Evolutionary conservation across 2,329 filamentous ascomycete genomes (phyloP).

Genomic region (Fusarium lateritium): DNA sequence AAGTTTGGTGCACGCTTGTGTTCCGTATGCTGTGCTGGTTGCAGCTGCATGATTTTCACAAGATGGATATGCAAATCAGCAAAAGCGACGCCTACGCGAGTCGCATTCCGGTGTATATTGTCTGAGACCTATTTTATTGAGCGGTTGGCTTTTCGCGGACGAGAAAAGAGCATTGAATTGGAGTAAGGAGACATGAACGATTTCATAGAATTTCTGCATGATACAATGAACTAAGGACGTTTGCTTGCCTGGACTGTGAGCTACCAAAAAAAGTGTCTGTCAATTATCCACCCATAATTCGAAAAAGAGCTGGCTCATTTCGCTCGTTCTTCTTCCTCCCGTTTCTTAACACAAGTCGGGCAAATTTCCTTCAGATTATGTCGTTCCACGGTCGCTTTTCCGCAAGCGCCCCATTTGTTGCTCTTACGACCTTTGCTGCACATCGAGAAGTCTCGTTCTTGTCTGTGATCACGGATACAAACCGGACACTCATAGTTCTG

Average conservation of each 20-base stretch:
- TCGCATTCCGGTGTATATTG: constrained; percentile 55
- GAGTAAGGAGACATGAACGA: too few species aligned
- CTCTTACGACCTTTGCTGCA: neutral
- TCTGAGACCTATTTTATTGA: neutral
- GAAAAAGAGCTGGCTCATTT: too few species aligned
- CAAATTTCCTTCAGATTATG: neutral
- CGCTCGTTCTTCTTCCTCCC: neutral
- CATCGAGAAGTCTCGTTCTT: constrained; percentile 2
- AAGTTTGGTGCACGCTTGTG: constrained; percentile 54
- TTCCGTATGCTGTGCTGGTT: constrained; percentile 58
- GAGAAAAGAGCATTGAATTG: too few species aligned
- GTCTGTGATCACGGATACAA: neutral
- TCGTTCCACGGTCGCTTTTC: neutral
- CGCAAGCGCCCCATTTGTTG: constrained; percentile 20
- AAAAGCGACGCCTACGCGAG: constrained; percentile 55
- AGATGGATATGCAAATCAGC: constrained; percentile 52
- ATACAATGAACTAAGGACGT: too few species aligned
- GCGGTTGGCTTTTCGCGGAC: too few species aligned
- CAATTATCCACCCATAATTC: too few species aligned
- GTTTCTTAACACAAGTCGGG: neutral
- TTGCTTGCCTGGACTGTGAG: too few species aligned
- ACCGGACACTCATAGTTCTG: neutral
- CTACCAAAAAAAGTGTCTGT: too few species aligned
- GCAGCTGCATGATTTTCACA: constrained; percentile 57
- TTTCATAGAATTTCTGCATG: too few species aligned